phyloP scores from a whole-genome alignment of 768 basidiomycete genomes.

The Collybia sordida region DNA sequence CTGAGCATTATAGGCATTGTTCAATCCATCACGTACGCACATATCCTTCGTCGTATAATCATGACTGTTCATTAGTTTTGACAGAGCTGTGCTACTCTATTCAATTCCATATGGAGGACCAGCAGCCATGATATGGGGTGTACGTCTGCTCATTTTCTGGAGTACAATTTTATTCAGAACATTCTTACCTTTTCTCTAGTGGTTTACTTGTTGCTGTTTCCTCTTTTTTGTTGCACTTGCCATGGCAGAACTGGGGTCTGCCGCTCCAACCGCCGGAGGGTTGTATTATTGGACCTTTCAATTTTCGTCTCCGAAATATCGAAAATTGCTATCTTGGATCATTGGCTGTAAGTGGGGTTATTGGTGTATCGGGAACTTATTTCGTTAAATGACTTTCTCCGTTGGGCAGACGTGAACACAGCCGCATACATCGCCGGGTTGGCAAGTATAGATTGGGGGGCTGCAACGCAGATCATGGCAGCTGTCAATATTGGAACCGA shows the following conservation, averaged over 20 bases:
- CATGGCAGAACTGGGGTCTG: slow-evolving; percentile 73
- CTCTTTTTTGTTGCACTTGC: slow-evolving; percentile 62
- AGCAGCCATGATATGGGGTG: slow-evolving; percentile 73
- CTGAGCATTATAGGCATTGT: slow-evolving; percentile 70
- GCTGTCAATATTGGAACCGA: slow-evolving; percentile 57
- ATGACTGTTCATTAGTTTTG: neutral
- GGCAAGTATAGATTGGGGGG: slow-evolving; percentile 67
- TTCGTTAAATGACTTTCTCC: neutral
- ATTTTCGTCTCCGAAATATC: slow-evolving; percentile 55
- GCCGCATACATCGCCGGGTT: slow-evolving; percentile 50
- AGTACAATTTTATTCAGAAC: neutral
- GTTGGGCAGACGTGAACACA: slow-evolving; percentile 41
- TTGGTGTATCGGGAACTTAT: slow-evolving; percentile 3
- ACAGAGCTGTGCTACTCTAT: slow-evolving; percentile 44
- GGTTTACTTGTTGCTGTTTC: slow-evolving; percentile 63
- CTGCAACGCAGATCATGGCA: slow-evolving; percentile 64
- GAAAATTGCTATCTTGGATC: slow-evolving; percentile 65
- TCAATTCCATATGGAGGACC: slow-evolving; percentile 68
- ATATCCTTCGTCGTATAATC: neutral
- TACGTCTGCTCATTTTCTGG: slow-evolving; percentile 24
- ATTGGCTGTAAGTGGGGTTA: slow-evolving; percentile 57
- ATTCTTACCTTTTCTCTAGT: slow-evolving; percentile 39
- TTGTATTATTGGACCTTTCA: slow-evolving; percentile 73
- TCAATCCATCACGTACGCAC: slow-evolving; percentile 55
- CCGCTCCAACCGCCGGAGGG: slow-evolving; percentile 76